Conservation (phyloP, 176 grass and related monocot species). For the Triticum urartu region DNA sequence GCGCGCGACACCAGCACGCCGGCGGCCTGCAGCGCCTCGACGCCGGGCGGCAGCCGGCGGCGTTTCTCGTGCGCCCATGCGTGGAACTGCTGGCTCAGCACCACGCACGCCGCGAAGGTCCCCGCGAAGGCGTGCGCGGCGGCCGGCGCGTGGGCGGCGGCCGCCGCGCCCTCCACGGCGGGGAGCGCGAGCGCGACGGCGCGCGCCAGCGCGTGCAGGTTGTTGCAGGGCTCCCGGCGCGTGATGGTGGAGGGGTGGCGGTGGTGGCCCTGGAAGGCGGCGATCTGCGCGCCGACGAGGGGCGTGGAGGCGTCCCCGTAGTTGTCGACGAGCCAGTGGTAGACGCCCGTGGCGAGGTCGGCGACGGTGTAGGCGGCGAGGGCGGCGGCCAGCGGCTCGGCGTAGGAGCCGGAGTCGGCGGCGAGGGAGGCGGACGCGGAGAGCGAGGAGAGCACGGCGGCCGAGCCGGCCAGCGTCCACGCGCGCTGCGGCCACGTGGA, state of each 20-base stretch:
- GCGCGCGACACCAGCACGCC: constrained; percentile 78
- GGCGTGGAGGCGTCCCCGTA: constrained; percentile 76
- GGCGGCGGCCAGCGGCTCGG: constrained; percentile 29
- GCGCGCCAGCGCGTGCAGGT: constrained; percentile 69
- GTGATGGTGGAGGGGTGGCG: constrained; percentile 69
- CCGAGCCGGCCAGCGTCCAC: constrained; percentile 69
- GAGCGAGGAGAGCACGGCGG: constrained; percentile 59
- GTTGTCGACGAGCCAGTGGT: constrained; percentile 94
- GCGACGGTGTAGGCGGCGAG: constrained; percentile 62
- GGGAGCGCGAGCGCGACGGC: constrained; percentile 35
- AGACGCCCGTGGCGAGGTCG: constrained; percentile 76
- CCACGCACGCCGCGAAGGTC: constrained; percentile 54
- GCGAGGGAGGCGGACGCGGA: constrained; percentile 54
- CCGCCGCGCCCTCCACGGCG: constrained; percentile 8
- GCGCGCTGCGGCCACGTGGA: constrained; percentile 81
- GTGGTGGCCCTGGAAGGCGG: constrained; percentile 93
- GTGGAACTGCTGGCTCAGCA: constrained; percentile 95
- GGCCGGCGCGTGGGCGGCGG: constrained; percentile 5
- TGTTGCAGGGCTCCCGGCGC: constrained; percentile 61
- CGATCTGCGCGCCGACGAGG: constrained; percentile 64
- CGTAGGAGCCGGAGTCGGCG: constrained; percentile 16
- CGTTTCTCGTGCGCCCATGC: constrained; percentile 79
- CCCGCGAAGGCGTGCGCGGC: constrained; percentile 60
- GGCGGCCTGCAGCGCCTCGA: constrained; percentile 59
- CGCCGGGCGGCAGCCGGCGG: constrained; percentile 45